A percentile compares a stretch with the other conserved stretches of the same genome.
phyloP scores from a whole-genome alignment of 306 rosid species.

The Geum urbanum region DNA sequence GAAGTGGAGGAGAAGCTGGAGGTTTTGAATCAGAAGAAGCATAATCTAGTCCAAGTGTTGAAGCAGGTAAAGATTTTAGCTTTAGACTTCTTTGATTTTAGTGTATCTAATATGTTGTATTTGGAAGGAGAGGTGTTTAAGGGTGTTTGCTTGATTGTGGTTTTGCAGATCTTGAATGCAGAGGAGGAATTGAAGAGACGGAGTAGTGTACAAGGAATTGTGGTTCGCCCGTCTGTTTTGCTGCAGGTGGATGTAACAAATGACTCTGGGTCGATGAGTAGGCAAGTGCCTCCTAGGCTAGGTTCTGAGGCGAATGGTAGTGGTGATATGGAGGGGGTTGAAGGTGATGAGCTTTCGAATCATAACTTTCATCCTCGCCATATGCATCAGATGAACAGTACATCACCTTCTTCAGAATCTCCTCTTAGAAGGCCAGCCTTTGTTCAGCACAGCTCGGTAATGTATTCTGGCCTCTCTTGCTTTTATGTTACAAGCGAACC shows the following conservation, averaged over 20 bases:
- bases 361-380: slow-evolving; percentile 53
- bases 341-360: slow-evolving; percentile 59
- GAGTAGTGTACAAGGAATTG: slow-evolving; percentile 46
- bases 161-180: slow-evolving; percentile 72
- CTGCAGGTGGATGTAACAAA: slow-evolving; percentile 59
- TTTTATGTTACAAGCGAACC: slow-evolving; percentile 15
- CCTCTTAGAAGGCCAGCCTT: slow-evolving; percentile 68
- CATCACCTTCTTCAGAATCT: slow-evolving; percentile 91
- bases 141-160: slow-evolving; percentile 16
- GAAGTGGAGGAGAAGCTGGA: slow-evolving; percentile 75
- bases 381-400: slow-evolving; percentile 52
- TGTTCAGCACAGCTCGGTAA: slow-evolving; percentile 60
- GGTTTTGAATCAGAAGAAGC: slow-evolving; percentile 73
- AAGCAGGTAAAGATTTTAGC: slow-evolving; percentile 62
- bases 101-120: background rate
- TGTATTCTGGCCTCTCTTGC: slow-evolving; percentile 1
- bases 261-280: slow-evolving; percentile 61
- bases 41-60: slow-evolving; percentile 69
- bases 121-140: no score
- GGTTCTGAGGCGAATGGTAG: slow-evolving; percentile 54
- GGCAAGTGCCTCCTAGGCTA: slow-evolving; percentile 45
- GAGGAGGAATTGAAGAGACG: slow-evolving; percentile 92
- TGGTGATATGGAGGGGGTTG: slow-evolving; percentile 72
- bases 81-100: background rate
- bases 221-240: slow-evolving; percentile 43